Conservation (phyloP, 1,139 yeast genomes). For the Geotrichum candidum region DNA sequence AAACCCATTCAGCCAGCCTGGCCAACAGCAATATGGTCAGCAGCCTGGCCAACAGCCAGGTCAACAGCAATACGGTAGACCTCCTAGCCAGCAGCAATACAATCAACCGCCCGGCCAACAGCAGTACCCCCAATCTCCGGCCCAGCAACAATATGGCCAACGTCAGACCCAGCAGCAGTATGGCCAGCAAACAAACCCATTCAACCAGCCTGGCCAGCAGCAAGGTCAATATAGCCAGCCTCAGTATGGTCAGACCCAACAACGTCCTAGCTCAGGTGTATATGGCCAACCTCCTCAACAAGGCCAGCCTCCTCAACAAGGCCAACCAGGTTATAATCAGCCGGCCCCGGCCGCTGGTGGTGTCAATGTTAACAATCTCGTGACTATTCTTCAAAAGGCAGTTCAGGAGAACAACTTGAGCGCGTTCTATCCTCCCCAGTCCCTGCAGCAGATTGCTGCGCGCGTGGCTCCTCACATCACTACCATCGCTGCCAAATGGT, state of each 20-base stretch:
- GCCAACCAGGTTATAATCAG: slow-evolving; percentile 17
- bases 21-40: slow-evolving; percentile 8
- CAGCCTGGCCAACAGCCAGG: not conserved
- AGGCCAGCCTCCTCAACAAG: slow-evolving; percentile 19
- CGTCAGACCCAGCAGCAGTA: slow-evolving; percentile 14
- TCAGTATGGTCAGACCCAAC: slow-evolving; percentile 19
- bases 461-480: slow-evolving; percentile 27
- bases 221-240: slow-evolving; percentile 17
- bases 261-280: not conserved
- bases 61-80: slow-evolving; percentile 6
- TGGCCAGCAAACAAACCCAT: slow-evolving; percentile 13
- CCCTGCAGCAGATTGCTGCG: slow-evolving; percentile 30
- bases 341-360: slow-evolving; percentile 11
- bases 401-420: slow-evolving; percentile 32
- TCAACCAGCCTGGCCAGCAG: not conserved
- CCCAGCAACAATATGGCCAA: slow-evolving; percentile 17
- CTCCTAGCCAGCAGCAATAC: slow-evolving; percentile 24
- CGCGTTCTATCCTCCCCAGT: slow-evolving; percentile 32
- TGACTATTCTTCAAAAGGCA: slow-evolving; percentile 25
- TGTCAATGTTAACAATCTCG: slow-evolving; percentile 18
- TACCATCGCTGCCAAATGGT: slow-evolving; percentile 28
- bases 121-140: slow-evolving; percentile 13
- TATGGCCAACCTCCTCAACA: slow-evolving; percentile 13
- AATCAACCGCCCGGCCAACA: slow-evolving; percentile 20
- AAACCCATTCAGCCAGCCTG: slow-evolving; percentile 8